Base-by-base conservation (phyloP, 2,329 filamentous ascomycete species). In the Calcarisporium arbuscula region DNA sequence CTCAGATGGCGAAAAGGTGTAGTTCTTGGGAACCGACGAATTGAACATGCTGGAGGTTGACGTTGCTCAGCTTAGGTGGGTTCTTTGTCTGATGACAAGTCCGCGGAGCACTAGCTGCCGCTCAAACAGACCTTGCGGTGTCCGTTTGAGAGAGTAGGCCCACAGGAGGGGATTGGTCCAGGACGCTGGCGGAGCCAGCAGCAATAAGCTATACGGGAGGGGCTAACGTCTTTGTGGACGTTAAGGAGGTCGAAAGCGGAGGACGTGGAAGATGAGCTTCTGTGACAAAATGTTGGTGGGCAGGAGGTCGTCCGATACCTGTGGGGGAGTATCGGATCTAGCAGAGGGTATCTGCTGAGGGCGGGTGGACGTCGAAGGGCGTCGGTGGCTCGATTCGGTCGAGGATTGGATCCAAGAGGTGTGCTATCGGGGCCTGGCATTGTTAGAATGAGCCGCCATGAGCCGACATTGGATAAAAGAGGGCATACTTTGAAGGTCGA, bases 111-210 rank as follows among this genome's bases (percentile, higher is more conserved):
- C 87, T 88, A 84, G 87, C 88, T 94, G 80, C 85, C 80, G 75
- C 86, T 79, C 86, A 94, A 87, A 90, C 85, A 86, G 89, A 89
- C 83, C 77, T 82, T 87, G 83, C 78, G 79, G 82, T 74, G 84
- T 85, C 74, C 85, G 87, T 76, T 80, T 85, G 85, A 89, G 85
- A 89, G 84, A 92, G 86, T 88, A 92, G 87, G 85, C 87, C 86
- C 87, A 92, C 83, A 78, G 75, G 72, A 75, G 64, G 70, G 74
- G 71, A 68, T 69, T 65, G 62, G 62, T 64, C 53, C 51, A 56
- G 64, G 70, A 74, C 76, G 85, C 83, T 90, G 85, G 87, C 85
- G 77, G 76, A 83, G 84, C 85, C 85, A 88, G 84, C 83, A 78
- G 74, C 77, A 85, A 73, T 74, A 53, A 48, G 60, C 47, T 38